Evolutionary conservation across 2,329 filamentous ascomycete species (phyloP), one percentile per base, ranked within the genome.

Genomic region (Emericellopsis cladophorae): DNA sequence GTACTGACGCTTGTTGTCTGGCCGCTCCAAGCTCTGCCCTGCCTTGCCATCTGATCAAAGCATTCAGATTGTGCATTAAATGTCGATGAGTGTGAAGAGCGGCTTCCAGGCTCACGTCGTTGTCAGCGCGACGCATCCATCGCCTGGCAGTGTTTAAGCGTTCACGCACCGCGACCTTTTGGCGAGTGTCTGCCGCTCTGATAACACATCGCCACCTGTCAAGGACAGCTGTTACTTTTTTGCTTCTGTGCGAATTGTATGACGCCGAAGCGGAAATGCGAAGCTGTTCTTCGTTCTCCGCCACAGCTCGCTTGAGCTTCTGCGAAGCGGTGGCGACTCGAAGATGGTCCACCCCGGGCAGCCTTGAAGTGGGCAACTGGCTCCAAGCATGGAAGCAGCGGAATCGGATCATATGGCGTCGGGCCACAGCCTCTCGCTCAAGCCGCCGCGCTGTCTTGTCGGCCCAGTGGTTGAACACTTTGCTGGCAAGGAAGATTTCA

Each of bases 381-480:
- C 51, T 56, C 60, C 60, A 64, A 31, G 53, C 53, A 33, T 51
- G 51, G 41, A 63, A 64, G 41, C 56, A 63, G 10, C 64, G 62
- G 43, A 64, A 76, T 42, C 80, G 70, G 41, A 92, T 62, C 44
- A 89, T 76, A 54, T 86, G 82, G 45, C 76, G 68, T 46, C 82
- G 72, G 16, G 84, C 85, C 34, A 77, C 68, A 5, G 73, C 75
- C 4, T 83, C 85, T 33, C 76, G 72, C 46, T 77, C 70, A 14
- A 78, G 65, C 51, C 85, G 76, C 12, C 84, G 76, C 6, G 68
- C 70, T 10, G 83, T 72, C 39, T 72, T 66, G 41, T 73, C 70
- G 10, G 74, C 72, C 86, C 86, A 93, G 47, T 59, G 58, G 42
- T 57, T 62, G 44, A 57, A 60, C 15, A 54, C 50, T 46, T 54